Conservation (phyloP, 176 grass and related monocot genomes). For the Aegilops longissima region DNA sequence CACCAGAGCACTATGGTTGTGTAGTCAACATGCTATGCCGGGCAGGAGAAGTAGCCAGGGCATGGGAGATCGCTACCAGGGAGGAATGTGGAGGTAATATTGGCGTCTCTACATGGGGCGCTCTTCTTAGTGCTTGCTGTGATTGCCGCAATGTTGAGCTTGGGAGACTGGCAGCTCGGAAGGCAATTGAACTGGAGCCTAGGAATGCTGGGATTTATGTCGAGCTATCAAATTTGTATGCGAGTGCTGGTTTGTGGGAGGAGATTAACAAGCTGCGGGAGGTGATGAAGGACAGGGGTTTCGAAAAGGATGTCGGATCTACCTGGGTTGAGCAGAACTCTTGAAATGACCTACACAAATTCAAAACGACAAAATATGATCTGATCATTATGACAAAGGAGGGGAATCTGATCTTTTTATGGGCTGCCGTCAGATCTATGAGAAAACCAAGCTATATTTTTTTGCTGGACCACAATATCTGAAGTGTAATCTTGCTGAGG, state of each 20-base stretch:
- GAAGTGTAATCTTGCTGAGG: background rate
- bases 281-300: slow-evolving; percentile 48
- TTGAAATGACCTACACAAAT: background rate
- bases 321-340: slow-evolving; percentile 42
- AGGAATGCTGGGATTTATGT: slow-evolving; percentile 49
- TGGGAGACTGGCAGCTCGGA: slow-evolving; percentile 57
- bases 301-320: slow-evolving; percentile 56
- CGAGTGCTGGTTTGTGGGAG: slow-evolving; percentile 57
- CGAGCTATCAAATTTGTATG: slow-evolving; percentile 65
- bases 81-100: slow-evolving; percentile 14
- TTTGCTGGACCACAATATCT: background rate
- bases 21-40: slow-evolving; percentile 61
- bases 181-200: slow-evolving; percentile 60
- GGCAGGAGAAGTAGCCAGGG: slow-evolving; percentile 48
- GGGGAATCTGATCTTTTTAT: background rate
- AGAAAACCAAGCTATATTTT: background rate
- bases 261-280: slow-evolving; percentile 48
- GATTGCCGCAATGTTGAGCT: slow-evolving; percentile 36
- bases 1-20: slow-evolving; percentile 52
- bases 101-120: slow-evolving; percentile 46
- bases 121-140: slow-evolving; percentile 59
- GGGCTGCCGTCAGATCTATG: background rate
- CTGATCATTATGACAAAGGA: background rate
- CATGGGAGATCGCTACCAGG: slow-evolving; percentile 54
- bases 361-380: background rate